Base-by-base conservation (phyloP, 179 eudicot genomes). In the Heliamphora pulchella region DNA sequence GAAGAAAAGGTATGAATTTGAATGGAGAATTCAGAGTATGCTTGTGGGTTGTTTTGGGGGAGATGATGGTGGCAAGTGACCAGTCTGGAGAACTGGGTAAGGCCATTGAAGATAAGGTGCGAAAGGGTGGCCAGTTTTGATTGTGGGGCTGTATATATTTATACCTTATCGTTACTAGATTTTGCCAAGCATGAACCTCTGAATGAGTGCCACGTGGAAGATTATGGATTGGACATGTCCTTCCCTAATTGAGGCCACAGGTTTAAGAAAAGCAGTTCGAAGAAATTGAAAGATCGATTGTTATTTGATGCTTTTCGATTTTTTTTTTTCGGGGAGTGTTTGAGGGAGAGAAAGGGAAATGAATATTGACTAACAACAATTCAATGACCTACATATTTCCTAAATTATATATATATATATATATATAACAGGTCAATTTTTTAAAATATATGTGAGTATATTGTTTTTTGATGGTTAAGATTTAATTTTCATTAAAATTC, bases 81-180 rank as follows among this genome's bases (percentile, higher is more conserved):
- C 86, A 85, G 59, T 84, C 81, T 44, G 87, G 77, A 79, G 83
- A 84, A 77, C 79, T 62, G 67, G 87, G 74, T 41, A 86, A 81
- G 68, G 91, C 89, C 87, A 87, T 84, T 78, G 82, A 77, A 61
- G 80, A 61, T 74, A 53, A 47, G 75, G 20, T 44, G 39, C 66
- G 83, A 69, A 81, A 63, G 31, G 75, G 17, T 72, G 78, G 31
- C 31, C 31, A 47, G 57, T 59, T 41, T 15, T 2, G 1, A 11
- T 6, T 2, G 51, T 8, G 18, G 20, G 59, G 50, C 66, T 39
- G 4, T 53, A 20, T 10, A 48, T 46, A 48, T 17, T 8, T 1
- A 4, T 15, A n/a, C 4, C 78, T 82, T 76, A 74, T 82, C 75
- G 75, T 18, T 58, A 71, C 47, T 44, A 39, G 0, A 5, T 3